Evolutionary conservation across 2,329 filamentous ascomycete genomes (phyloP), one percentile per base, ranked within the genome.

Genomic region (Fusarium azukiicola): DNA sequence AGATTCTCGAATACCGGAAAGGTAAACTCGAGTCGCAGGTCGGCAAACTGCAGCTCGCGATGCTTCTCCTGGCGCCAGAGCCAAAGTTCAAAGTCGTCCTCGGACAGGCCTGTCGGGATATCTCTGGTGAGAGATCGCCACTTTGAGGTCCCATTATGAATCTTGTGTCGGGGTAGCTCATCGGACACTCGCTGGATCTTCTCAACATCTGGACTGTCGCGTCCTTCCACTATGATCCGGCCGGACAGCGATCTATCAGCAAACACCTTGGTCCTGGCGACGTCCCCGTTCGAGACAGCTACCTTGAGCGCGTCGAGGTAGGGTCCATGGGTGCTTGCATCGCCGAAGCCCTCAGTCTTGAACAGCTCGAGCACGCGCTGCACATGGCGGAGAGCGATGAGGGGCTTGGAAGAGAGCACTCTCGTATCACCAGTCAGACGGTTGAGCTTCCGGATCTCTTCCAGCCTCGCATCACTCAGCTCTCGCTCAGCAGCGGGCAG

Each of bases 261-360:
- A 50, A 76, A 78, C 6, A 78, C 14, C 46, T 47, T 61, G 32
- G 75, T 74, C 38, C 77, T 72, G 3, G 77, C 73, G 2, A 49
- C 16, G 40, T 79, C 77, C 17, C 54, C 36, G 9, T 74, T 44
- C 4, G 44, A 16, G 5, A 72, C 16, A 17, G 47, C 12, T 12
- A 69, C 46, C 13, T 64, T 46, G 3, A 58, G 38, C 3, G 76
- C 71, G 19, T 63, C 21, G 21, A 21, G 8, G 42, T 58, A 78
- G 6, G 27, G 27, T 8, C 12, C n/a, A 6, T 52, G 14, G 5
- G 68, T 4, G 12, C 9, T 36, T 11, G n/a, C 6, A 14, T 47
- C 52, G 5, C 11, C 7, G 19, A 63, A 50, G 4, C 63, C 54
- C n/a, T 73, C 63, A 1, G 12, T 27, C 10, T 61, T 58, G 36